Base-by-base conservation (phyloP, 495 filamentous ascomycete genomes). In the Trichoderma parareesei region DNA sequence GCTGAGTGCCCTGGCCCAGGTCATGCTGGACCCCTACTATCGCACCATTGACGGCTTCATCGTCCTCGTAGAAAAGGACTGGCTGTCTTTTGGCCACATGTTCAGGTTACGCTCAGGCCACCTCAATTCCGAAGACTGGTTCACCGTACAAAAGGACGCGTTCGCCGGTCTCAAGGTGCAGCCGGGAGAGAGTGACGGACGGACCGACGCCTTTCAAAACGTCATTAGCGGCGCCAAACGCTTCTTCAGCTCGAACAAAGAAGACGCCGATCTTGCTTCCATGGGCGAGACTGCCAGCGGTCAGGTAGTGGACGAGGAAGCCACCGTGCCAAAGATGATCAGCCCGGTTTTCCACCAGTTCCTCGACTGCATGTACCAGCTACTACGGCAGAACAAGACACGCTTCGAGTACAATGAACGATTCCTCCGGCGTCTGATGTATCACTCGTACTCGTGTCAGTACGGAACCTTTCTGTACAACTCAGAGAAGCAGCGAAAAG, bases 301-400 rank as follows among this genome's bases (percentile, higher is more conserved):
- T 38, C 74, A 75, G 49, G 62, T 66, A 18, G 68, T 79, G 66
- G 72, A 80, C 61, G 69, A 67, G 60, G 69, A 84, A 68, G 76
- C 77, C 43, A 84, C 82, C 40, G 83, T 82, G 60, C 73, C 78
- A 38, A 96, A 91, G 65, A 93, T 98, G 72, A 90, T 93, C 2
- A 92, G 89, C n/a, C 95, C 95, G 0, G 88, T 98, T 13, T 98
- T 99, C 76, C 95, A 99, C 70, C 95, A 99, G 72, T 99, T 98
- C 74, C 86, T 99, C 10, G 95, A 99, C 70, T 90, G 91, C 20
- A 92, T 91, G 5, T 98, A 93, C 68, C 95, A 99, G 69, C 81
- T 99, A 9, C 80, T 96, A 14, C 78, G 88, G 62, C 95, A 98
- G 69, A 79, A 96, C 68, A 93, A 94, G 0, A 90, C 86, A 38